Evolutionary conservation across 2,329 filamentous ascomycete species (phyloP).

Genomic region (Chaetothyriales sp.): DNA sequence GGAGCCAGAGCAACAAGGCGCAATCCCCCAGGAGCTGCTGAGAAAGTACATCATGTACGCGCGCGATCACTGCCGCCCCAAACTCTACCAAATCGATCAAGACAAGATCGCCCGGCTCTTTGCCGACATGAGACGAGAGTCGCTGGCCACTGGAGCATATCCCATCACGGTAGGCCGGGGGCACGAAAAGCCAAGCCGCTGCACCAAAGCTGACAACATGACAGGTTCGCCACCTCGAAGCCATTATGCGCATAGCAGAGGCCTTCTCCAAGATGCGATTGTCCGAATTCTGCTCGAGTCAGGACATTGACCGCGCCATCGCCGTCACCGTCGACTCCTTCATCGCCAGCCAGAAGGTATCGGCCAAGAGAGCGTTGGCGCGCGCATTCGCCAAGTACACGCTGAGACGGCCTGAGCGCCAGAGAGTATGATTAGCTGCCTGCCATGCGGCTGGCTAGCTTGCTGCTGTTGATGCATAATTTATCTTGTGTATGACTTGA

Average conservation of each 20-base stretch:
- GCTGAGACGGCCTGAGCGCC: not conserved
- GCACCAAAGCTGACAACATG: constrained; percentile 11
- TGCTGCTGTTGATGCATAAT: too few species aligned
- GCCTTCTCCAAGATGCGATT: constrained; percentile 95
- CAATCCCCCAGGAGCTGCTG: constrained; percentile 80
- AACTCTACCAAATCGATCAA: constrained; percentile 93
- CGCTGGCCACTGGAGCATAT: constrained; percentile 84
- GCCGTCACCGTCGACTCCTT: constrained; percentile 94
- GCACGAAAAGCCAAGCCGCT: not conserved
- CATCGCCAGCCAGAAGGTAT: constrained; percentile 90
- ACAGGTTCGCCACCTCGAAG: constrained; percentile 91
- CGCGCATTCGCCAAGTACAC: constrained; percentile 88
- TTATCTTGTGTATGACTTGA: too few species aligned
- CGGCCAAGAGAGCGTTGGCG: constrained; percentile 89
- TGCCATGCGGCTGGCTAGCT: too few species aligned
- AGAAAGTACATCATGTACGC: constrained; percentile 96
- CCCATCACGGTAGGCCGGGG: constrained; percentile 72
- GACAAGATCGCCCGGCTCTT: constrained; percentile 92
- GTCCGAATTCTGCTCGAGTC: constrained; percentile 81
- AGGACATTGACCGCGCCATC: constrained; percentile 93
- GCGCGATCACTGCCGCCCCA: constrained; percentile 74
- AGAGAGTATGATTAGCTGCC: too few species aligned
- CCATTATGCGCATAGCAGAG: constrained; percentile 90
- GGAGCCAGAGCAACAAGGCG: constrained; percentile 45
- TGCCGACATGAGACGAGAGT: constrained; percentile 89